phyloP scores from a whole-genome alignment of 192 early-diverging fungal species.

The Coemansia sp. region DNA sequence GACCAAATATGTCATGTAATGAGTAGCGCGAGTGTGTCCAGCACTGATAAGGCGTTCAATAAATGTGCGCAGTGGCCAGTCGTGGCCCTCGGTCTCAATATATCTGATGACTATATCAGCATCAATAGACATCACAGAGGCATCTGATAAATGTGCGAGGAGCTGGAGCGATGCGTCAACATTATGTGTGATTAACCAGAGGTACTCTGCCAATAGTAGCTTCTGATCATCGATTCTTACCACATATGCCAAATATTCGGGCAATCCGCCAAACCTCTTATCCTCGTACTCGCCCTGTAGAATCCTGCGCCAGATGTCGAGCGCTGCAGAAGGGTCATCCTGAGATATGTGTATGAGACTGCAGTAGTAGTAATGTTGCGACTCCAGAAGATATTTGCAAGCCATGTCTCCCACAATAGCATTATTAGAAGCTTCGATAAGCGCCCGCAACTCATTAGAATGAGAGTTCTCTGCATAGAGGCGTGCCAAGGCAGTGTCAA shows the following conservation, averaged over 20 bases:
- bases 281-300: conserved; percentile 22
- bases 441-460: conserved; percentile 14
- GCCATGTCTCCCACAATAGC: conserved; percentile 25
- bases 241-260: conserved; percentile 37
- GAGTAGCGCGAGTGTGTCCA: conserved; percentile 27
- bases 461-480: conserved; percentile 27
- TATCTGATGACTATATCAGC: conserved; percentile 25
- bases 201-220: conserved; percentile 21
- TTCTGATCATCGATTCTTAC: conserved; percentile 11
- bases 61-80: conserved; percentile 25
- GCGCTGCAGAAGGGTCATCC: conserved; percentile 12
- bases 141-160: conserved; percentile 14
- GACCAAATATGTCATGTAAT: conserved; percentile 46
- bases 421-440: conserved; percentile 11
- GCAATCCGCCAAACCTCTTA: conserved; percentile 31
- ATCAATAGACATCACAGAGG: conserved; percentile 21
- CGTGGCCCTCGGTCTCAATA: conserved; percentile 16
- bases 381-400: conserved; percentile 14
- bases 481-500: conserved; percentile 42
- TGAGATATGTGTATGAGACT: conserved; percentile 36
- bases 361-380: conserved; percentile 35
- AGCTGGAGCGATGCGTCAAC: conserved; percentile 23
- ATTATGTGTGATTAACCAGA: conserved; percentile 26
- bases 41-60: conserved; percentile 44
- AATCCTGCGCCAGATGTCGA: conserved; percentile 39